Conservation (phyloP, 2,329 filamentous ascomycete genomes). For the Neonectria faginata region DNA sequence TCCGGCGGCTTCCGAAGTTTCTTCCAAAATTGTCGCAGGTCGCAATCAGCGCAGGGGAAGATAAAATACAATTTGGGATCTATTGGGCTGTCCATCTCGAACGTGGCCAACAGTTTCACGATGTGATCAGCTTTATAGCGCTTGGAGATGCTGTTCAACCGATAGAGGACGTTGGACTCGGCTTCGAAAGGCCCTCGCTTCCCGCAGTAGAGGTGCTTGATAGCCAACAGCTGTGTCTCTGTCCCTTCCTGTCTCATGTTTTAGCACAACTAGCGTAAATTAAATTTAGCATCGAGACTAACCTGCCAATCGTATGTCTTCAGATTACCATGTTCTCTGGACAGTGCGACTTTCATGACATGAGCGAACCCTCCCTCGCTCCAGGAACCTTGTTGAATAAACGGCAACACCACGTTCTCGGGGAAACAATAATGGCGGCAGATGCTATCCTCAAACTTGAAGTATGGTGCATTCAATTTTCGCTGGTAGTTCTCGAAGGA, state of each 20-base stretch:
- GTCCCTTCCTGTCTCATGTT: background rate
- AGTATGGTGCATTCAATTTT: constrained; percentile 16
- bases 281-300: too few species aligned
- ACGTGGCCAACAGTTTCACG: constrained; percentile 11
- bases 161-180: constrained; percentile 4
- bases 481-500: constrained; percentile 7
- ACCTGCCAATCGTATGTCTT: background rate
- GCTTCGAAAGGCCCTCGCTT: background rate
- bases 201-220: background rate
- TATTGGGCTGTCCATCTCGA: constrained; percentile 6
- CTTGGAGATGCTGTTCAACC: constrained; percentile 3
- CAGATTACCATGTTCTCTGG: background rate
- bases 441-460: constrained; percentile 10
- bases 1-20: background rate
- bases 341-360: background rate
- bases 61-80: constrained; percentile 17
- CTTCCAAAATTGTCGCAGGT: constrained; percentile 19
- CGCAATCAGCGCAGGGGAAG: constrained; percentile 19
- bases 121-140: constrained; percentile 11
- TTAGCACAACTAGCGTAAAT: too few species aligned
- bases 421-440: constrained; percentile 20
- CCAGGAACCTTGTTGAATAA: background rate
- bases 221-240: background rate
- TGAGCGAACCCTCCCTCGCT: background rate
- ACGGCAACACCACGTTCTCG: background rate